Evolutionary conservation across 768 basidiomycete species (phyloP).

Genomic region (Naematelia aurantialba): DNA sequence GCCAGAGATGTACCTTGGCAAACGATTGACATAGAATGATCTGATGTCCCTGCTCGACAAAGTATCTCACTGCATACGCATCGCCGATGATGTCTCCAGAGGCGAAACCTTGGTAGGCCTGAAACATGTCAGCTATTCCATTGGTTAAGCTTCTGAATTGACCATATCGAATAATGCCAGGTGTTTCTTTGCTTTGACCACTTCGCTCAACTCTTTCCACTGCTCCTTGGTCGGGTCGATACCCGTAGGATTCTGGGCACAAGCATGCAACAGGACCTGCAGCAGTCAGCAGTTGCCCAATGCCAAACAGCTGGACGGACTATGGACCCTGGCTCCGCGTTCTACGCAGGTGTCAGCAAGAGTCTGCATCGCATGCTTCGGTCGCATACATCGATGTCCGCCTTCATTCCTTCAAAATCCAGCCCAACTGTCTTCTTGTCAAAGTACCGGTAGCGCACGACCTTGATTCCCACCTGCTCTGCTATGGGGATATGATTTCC

Average conservation of each 20-base stretch:
- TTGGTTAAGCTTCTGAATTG: background rate
- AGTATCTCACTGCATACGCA: slow-evolving; percentile 91
- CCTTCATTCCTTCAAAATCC: slow-evolving; percentile 84
- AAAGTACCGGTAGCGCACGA: slow-evolving; percentile 72
- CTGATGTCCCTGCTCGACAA: slow-evolving; percentile 87
- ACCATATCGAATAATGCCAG: slow-evolving; percentile 98
- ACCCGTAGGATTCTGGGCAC: slow-evolving; percentile 98
- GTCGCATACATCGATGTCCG: slow-evolving; percentile 68
- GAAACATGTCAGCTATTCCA: slow-evolving; percentile 36
- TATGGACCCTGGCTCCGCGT: slow-evolving; percentile 69
- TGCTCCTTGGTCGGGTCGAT: slow-evolving; percentile 90
- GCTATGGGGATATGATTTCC: slow-evolving; percentile 87
- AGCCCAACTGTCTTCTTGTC: slow-evolving; percentile 80
- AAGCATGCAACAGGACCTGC: slow-evolving; percentile 78
- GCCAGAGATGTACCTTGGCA: slow-evolving; percentile 60
- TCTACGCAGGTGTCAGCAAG: slow-evolving; percentile 18
- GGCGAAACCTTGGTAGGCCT: slow-evolving; percentile 98
- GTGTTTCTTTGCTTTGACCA: slow-evolving; percentile 75
- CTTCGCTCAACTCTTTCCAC: slow-evolving; percentile 83
- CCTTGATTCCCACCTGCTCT: slow-evolving; percentile 80
- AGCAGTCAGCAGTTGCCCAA: slow-evolving; percentile 3
- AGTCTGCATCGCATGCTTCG: background rate
- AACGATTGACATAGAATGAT: slow-evolving; percentile 92
- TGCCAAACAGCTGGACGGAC: slow-evolving; percentile 38
- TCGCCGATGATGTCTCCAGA: slow-evolving; percentile 85